phyloP scores from a whole-genome alignment of 78 protist genomes.

The Salpingoeca rosetta region DNA sequence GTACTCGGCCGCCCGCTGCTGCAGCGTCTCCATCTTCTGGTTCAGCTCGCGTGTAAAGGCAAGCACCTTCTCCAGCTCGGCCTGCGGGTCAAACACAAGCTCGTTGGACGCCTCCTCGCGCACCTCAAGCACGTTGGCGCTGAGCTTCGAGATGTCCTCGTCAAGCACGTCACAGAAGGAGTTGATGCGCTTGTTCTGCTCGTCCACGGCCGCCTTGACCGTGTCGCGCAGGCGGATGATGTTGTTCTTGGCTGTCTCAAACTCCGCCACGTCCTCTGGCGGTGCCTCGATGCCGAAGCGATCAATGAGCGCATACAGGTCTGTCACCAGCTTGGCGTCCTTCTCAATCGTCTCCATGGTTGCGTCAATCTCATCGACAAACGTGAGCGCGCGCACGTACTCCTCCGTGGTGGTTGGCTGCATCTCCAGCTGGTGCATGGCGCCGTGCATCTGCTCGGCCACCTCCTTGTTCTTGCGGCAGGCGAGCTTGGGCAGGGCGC shows the following conservation, averaged over 20 bases:
- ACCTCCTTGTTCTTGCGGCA: background rate
- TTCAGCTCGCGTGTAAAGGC: background rate
- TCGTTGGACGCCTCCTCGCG: background rate
- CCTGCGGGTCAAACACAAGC: background rate
- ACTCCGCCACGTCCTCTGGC: background rate
- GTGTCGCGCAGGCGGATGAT: background rate
- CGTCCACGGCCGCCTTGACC: background rate
- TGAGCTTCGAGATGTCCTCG: conserved; percentile 1
- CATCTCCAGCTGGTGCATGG: background rate
- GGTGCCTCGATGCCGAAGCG: background rate
- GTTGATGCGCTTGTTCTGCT: background rate
- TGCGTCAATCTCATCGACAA: background rate
- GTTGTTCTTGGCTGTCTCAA: background rate
- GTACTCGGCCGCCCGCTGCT: background rate
- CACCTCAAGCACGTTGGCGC: background rate
- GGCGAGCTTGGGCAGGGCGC: background rate
- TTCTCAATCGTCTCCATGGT: background rate
- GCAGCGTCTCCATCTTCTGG: background rate
- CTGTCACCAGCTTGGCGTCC: background rate
- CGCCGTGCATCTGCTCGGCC: background rate
- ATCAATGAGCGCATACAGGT: background rate
- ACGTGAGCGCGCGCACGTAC: background rate
- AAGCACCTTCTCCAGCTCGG: background rate
- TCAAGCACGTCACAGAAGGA: background rate
- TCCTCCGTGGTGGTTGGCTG: background rate